Conservation (phyloP, 2,329 filamentous ascomycete genomes). For the Diaporthe vexans region DNA sequence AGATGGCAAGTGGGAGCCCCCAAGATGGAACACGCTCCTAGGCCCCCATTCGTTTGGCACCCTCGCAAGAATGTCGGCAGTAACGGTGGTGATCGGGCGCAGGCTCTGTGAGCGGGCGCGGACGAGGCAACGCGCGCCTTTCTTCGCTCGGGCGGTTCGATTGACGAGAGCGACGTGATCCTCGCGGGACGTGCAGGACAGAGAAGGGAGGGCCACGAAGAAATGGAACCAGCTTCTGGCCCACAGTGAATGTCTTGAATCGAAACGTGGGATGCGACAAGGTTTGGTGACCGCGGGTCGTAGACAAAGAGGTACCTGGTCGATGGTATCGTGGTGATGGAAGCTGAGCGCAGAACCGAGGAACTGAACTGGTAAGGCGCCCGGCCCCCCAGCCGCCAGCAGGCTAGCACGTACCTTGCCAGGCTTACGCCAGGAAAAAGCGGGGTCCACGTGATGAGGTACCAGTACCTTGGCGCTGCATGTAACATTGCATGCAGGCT, state of each 20-base stretch:
- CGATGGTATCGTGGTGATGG: conserved; percentile 32
- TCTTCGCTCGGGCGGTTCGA: conserved; percentile 28
- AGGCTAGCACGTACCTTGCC: conserved; percentile 17
- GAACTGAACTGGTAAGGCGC: conserved; percentile 35
- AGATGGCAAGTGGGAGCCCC: conserved; percentile 17
- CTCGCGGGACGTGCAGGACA: conserved; percentile 18
- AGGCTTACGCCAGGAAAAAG: background rate
- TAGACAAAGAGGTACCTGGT: conserved; percentile 31
- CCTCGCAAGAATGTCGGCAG: background rate
- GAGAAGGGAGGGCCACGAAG: background rate
- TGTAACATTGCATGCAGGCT: background rate
- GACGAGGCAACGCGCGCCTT: conserved; percentile 24
- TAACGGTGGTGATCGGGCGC: conserved; percentile 12
- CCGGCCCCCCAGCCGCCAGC: conserved; percentile 22
- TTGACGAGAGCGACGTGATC: conserved; percentile 1
- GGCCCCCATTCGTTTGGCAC: conserved; percentile 20
- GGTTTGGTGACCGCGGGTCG: conserved; percentile 17
- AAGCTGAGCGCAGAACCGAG: conserved; percentile 35
- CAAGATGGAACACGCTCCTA: conserved; percentile 19
- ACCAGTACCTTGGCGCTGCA: background rate
- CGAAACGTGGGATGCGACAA: conserved; percentile 23
- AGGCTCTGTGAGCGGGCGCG: background rate
- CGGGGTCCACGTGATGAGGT: conserved; percentile 26
- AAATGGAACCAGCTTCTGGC: background rate
- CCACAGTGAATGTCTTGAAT: conserved; percentile 17